Evolutionary conservation across 768 basidiomycete genomes (phyloP).

Genomic region (Mycena capillaripes): DNA sequence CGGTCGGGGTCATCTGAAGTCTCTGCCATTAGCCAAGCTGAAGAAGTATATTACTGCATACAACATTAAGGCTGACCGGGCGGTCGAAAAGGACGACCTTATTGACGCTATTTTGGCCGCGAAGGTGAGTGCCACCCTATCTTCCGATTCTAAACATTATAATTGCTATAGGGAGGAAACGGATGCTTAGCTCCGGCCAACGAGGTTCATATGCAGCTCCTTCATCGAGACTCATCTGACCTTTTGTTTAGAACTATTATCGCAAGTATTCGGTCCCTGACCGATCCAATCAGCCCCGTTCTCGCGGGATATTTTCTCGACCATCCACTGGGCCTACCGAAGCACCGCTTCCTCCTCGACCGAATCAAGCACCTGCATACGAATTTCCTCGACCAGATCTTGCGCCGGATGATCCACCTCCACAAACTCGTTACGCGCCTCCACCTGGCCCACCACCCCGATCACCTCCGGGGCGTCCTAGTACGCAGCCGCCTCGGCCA

Average conservation of each 20-base stretch:
- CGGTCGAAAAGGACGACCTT: conserved; percentile 85
- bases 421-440: conserved; percentile 36
- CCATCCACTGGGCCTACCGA: conserved; percentile 42
- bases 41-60: conserved; percentile 81
- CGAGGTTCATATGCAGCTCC: conserved; percentile 60
- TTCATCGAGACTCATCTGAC: neutral
- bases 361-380: conserved; percentile 44
- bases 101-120: conserved; percentile 72
- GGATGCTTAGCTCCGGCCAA: conserved; percentile 73
- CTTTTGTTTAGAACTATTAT: conserved; percentile 63
- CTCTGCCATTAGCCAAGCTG: conserved; percentile 70
- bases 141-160: neutral
- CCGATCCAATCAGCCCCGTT: conserved; percentile 46
- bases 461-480: conserved; percentile 38
- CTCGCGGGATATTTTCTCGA: conserved; percentile 65
- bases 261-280: conserved; percentile 74
- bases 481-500: conserved; percentile 35
- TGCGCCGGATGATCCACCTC: conserved; percentile 57
- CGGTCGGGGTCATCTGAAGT: conserved; percentile 68
- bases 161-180: conserved; percentile 58
- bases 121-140: conserved; percentile 58
- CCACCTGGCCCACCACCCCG: conserved; percentile 40
- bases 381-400: conserved; percentile 77
- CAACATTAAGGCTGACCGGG: conserved; percentile 70
- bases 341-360: conserved; percentile 52